Percentiles rank a stretch among this genome's conserved stretches.
Evolutionary conservation across 768 basidiomycete species (phyloP).

Genomic region (Serendipita sp.): DNA sequence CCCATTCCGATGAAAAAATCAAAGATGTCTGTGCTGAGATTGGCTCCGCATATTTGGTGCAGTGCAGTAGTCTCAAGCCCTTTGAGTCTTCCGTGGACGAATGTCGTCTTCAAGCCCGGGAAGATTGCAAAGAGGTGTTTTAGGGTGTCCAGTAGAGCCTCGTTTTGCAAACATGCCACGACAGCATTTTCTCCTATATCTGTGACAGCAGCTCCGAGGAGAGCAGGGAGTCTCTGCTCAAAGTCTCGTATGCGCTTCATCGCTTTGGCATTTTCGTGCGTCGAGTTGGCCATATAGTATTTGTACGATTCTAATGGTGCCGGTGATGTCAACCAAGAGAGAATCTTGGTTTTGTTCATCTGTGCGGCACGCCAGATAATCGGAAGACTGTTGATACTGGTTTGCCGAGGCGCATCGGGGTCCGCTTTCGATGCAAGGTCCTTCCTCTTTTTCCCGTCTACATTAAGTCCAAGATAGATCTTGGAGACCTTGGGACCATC

Average conservation of each 20-base stretch:
- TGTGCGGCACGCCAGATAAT: constrained; percentile 32
- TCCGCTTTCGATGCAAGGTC: constrained; percentile 38
- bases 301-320: constrained; percentile 35
- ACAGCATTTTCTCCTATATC: constrained; percentile 37
- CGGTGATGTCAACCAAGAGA: constrained; percentile 34
- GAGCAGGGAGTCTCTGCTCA: constrained; percentile 27
- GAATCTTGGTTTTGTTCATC: constrained; percentile 15
- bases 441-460: constrained; percentile 46
- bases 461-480: constrained; percentile 41
- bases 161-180: constrained; percentile 27
- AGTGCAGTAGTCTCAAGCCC: constrained; percentile 16
- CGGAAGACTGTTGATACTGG: constrained; percentile 8
- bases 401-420: constrained; percentile 23
- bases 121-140: constrained; percentile 31
- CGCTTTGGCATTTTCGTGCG: constrained; percentile 28
- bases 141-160: constrained; percentile 23
- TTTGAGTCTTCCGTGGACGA: constrained; percentile 33
- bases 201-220: constrained; percentile 36
- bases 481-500: constrained; percentile 18
- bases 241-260: constrained; percentile 26
- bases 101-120: constrained; percentile 26
- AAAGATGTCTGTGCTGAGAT: constrained; percentile 21
- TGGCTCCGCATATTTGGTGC: constrained; percentile 25
- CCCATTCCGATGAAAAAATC: constrained; percentile 36
- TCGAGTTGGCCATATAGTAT: constrained; percentile 30